These are phyloP conservation scores for Oryza rufipogon DNA, from an alignment of 176 grass and related monocot species.

Conservation along the genomic window DNA sequence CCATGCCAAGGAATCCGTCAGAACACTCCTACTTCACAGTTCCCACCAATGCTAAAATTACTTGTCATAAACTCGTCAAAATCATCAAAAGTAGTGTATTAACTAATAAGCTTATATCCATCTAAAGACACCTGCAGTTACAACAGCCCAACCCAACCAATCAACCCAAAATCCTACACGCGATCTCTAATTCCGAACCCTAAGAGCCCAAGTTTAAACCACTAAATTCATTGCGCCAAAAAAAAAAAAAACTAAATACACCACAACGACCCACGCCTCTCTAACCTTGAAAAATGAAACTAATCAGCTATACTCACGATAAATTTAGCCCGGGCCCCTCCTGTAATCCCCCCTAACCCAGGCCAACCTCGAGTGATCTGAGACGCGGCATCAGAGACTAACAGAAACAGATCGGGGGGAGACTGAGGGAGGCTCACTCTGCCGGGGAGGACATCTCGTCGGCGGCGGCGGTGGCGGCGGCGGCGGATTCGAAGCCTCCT, in stretches of 20 bases:
- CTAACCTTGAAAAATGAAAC: background rate
- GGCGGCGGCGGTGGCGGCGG: background rate
- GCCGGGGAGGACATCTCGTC: conserved; percentile 66
- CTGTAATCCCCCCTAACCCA: background rate
- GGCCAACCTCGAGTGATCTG: background rate
- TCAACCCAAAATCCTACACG: background rate
- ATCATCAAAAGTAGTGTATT: background rate
- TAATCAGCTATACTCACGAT: background rate
- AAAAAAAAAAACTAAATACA: background rate
- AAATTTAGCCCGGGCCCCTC: background rate
- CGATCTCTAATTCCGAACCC: background rate
- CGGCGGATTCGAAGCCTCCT: conserved; percentile 24
- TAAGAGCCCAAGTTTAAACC: background rate
- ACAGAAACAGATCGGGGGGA: background rate
- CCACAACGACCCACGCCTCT: background rate
- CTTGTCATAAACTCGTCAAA: background rate
- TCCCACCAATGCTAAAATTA: background rate
- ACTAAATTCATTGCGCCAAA: background rate
- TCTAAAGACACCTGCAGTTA: background rate
- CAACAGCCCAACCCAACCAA: background rate
- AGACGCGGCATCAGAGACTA: conserved; percentile 1
- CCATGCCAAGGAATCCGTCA: background rate
- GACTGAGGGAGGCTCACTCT: conserved; percentile 56
- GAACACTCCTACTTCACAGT: conserved; percentile 10
- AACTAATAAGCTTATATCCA: background rate